Base-by-base conservation (phyloP, 257 asterid species). In the Scutellaria baicalensis region DNA sequence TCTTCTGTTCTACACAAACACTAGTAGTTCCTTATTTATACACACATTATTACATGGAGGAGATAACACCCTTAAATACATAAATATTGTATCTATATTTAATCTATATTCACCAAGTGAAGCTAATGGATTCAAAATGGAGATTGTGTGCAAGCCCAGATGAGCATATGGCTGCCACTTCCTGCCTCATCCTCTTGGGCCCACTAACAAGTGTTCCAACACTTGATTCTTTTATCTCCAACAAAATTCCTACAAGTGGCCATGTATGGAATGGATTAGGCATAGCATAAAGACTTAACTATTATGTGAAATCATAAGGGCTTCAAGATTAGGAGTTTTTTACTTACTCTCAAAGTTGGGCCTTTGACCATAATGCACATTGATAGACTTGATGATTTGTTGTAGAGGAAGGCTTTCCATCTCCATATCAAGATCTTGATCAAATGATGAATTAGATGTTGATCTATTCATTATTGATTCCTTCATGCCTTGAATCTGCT, bases 151-250 rank as follows among this genome's bases (percentile, higher is more conserved):
- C 86, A 55, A 31, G 45, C 18, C 79, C 85, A 79, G 94, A 78
- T 35, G 96, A 81, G 66, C 99, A 93, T 45, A 93, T 84, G 68
- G 79, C 82, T 63, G 99, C 99, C 18, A 91, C 96, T 60, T 93
- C 96, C 62, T 86, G 77, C 76, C 89, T 89, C 95, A 93, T 80
- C 51, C 75, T 78, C 86, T 81, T 89, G 2, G 99, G 97, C 43
- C 97, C 99, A 39, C 95, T 80, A 16, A 87, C 97, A 60, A 91
- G 88, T 10, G 66, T 84, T 54, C 96, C 97, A 17, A 86, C 80
- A 51, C 82, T 89, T 45, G 88, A 63, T 75, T 92, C 98, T 74
- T 90, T 84, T 7, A 78, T 70, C 71, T 83, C 96, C 85, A 60
- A 18, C 76, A 93, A 49, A 12, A 84, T 82, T 40, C 81, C 97